Percentiles rank a stretch among this genome's conserved stretches.
phyloP scores from a whole-genome alignment of 2,329 filamentous ascomycete species.

The Arthrobotrys iridis region DNA sequence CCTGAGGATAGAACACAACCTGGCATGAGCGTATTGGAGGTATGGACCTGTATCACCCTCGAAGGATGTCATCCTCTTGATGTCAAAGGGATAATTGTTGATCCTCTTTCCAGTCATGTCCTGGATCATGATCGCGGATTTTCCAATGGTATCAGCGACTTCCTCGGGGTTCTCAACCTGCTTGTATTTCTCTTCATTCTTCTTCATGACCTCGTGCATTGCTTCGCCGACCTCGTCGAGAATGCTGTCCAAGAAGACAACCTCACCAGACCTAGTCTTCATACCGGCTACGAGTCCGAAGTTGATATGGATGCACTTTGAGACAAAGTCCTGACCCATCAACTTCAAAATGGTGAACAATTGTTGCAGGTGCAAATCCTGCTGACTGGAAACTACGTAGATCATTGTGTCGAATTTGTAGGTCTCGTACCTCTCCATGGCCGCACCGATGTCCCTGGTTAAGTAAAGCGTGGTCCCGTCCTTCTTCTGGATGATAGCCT shows the following conservation, averaged over 20 bases:
- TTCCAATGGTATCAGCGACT: conserved; percentile 87
- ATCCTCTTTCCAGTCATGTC: conserved; percentile 92
- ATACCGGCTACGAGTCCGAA: conserved; percentile 78
- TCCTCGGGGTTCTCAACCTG: conserved; percentile 85
- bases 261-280: conserved; percentile 77
- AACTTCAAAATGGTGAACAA: conserved; percentile 80
- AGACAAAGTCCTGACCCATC: conserved; percentile 74
- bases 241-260: conserved; percentile 79
- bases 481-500: conserved; percentile 76
- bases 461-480: conserved; percentile 81
- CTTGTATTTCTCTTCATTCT: conserved; percentile 87
- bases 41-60: conserved; percentile 87
- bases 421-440: conserved; percentile 72
- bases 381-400: conserved; percentile 77
- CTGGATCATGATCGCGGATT: conserved; percentile 96
- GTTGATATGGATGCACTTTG: conserved; percentile 77
- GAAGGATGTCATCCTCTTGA: conserved; percentile 83
- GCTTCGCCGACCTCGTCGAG: conserved; percentile 83
- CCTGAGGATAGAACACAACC: conserved; percentile 72
- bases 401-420: conserved; percentile 79
- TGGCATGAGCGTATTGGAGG: conserved; percentile 83
- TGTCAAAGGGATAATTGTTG: conserved; percentile 76
- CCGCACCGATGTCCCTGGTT: conserved; percentile 79
- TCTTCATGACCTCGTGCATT: conserved; percentile 97
- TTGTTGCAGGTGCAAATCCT: conserved; percentile 77